phyloP scores from a whole-genome alignment of 768 basidiomycete genomes.

The Lentinus tigrinus region DNA sequence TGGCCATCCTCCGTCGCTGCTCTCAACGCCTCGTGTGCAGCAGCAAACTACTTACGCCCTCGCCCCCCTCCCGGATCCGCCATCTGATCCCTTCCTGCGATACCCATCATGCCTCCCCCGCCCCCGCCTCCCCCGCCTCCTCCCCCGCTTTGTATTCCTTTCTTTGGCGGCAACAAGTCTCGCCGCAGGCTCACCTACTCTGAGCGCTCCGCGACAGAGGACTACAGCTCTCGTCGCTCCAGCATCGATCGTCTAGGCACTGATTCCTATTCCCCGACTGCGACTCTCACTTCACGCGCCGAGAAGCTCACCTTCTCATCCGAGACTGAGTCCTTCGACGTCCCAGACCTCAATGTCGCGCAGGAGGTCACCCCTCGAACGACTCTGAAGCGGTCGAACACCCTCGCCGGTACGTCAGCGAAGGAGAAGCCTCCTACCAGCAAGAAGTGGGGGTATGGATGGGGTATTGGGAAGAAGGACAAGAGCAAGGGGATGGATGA shows the following conservation, averaged over 20 bases:
- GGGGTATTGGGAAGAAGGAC: constrained; percentile 56
- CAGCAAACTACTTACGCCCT: constrained; percentile 16
- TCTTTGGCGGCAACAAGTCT: constrained; percentile 21
- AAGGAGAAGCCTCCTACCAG: constrained; percentile 29
- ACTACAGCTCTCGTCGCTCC: constrained; percentile 24
- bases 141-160: constrained; percentile 30
- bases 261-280: constrained; percentile 32
- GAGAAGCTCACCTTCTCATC: constrained; percentile 33
- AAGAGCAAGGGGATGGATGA: constrained; percentile 38
- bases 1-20: constrained; percentile 1
- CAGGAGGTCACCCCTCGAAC: constrained; percentile 23
- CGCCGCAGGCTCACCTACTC: constrained; percentile 26
- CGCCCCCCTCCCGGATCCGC: constrained; percentile 5
- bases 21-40: constrained; percentile 24
- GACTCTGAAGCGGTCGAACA: constrained; percentile 18
- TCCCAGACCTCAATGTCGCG: constrained; percentile 18
- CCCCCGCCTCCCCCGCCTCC: constrained; percentile 31
- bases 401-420: constrained; percentile 7
- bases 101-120: constrained; percentile 18
- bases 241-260: constrained; percentile 25
- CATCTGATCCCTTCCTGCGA: constrained; percentile 22
- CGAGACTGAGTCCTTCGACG: constrained; percentile 30
- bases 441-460: constrained; percentile 52
- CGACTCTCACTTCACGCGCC: constrained; percentile 32
- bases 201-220: constrained; percentile 21